phyloP scores from a whole-genome alignment of 495 filamentous ascomycete species.

The Sabuloglossum arenarium region DNA sequence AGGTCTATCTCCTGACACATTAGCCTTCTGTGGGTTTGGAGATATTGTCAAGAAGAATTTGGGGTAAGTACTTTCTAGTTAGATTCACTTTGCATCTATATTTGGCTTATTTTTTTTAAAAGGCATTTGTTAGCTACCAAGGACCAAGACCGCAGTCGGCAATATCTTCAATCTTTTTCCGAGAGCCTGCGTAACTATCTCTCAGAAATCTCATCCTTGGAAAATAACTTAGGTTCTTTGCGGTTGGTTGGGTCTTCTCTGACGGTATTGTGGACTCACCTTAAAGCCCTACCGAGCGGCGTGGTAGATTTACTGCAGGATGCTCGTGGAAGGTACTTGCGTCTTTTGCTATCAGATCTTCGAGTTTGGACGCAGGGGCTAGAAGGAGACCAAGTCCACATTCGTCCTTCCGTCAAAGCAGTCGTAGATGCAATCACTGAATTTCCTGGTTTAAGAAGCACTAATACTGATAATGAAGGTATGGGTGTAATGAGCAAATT shows the following conservation, averaged over 20 bases:
- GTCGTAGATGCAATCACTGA: background rate
- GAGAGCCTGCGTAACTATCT: background rate
- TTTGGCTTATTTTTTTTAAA: background rate
- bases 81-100: background rate
- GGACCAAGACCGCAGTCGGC: background rate
- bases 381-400: background rate
- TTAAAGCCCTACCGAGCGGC: background rate
- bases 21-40: background rate
- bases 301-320: background rate
- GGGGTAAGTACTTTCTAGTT: background rate
- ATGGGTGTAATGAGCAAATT: background rate
- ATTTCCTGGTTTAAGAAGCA: background rate
- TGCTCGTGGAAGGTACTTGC: background rate
- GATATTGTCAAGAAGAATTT: conserved; percentile 1
- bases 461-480: background rate
- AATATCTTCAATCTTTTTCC: background rate
- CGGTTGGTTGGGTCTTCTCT: background rate
- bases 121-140: background rate
- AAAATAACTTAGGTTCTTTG: background rate
- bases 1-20: background rate
- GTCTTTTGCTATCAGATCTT: background rate
- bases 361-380: too few species aligned
- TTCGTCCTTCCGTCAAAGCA: background rate
- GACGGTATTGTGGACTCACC: background rate
- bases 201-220: background rate